Conservation (phyloP, 2,329 filamentous ascomycete species). For the Epicoccum sorghinum region DNA sequence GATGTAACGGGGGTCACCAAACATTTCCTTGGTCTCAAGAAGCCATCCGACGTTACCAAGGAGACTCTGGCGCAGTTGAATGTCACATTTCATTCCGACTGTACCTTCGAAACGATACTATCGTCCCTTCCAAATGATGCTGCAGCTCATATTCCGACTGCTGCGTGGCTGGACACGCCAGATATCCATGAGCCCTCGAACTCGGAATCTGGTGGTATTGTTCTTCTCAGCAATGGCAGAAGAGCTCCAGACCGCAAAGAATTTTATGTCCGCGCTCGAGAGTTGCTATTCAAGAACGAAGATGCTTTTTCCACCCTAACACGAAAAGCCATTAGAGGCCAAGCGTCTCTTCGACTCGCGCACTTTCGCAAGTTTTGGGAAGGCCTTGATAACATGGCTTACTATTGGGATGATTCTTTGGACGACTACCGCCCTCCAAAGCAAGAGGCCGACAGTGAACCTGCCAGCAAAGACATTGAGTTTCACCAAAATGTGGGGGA, state of each 20-base stretch:
- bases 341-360: slow-evolving; percentile 57
- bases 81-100: slow-evolving; percentile 46
- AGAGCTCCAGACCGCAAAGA: slow-evolving; percentile 55
- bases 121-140: slow-evolving; percentile 39
- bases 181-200: slow-evolving; percentile 37
- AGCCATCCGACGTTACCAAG: slow-evolving; percentile 49
- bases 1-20: slow-evolving; percentile 50
- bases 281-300: slow-evolving; percentile 62
- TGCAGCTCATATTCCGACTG: slow-evolving; percentile 48
- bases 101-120: slow-evolving; percentile 50
- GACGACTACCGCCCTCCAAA: slow-evolving; percentile 59
- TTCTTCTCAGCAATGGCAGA: slow-evolving; percentile 56
- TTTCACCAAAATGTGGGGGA: slow-evolving; percentile 1
- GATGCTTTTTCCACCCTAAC: slow-evolving; percentile 63
- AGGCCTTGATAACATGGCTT: slow-evolving; percentile 63
- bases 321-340: slow-evolving; percentile 54
- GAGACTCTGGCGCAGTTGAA: slow-evolving; percentile 52
- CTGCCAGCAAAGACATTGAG: slow-evolving; percentile 3
- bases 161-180: slow-evolving; percentile 39
- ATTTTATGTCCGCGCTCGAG: slow-evolving; percentile 56
- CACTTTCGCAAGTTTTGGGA: slow-evolving; percentile 67
- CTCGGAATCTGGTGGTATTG: slow-evolving; percentile 30
- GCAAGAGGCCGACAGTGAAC: slow-evolving; percentile 15
- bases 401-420: slow-evolving; percentile 67
- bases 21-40: slow-evolving; percentile 52